Evolutionary conservation across 2,329 filamentous ascomycete genomes (phyloP), one percentile per base, ranked within the genome.

Genomic region (Myriangium duriaei): DNA sequence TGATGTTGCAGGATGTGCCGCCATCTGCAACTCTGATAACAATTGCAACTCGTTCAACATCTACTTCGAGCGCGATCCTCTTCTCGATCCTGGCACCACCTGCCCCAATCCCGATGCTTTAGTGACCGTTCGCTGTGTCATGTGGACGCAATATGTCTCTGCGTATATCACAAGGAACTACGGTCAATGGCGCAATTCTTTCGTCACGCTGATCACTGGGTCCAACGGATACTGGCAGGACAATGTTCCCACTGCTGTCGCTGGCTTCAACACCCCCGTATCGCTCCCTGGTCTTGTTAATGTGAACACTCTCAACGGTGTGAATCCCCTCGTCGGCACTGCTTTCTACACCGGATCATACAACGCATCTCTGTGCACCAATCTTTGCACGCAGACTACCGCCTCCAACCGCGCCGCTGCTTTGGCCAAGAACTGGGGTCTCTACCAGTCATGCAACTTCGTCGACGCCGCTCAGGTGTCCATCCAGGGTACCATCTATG

Each of bases 201-300:
- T 55, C 38, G 43, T 53, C 24, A 44, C 51, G 13, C 49, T 52
- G 39, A 53, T 55, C 28, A 34, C 42, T 17, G 42, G 43, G 3
- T 45, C 43, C 3, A 45, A 45, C n/a, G 43, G 43, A 4, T 45
- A 45, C 28, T 33, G 34, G 11, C 32, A 40, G n/a, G 42, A 45
- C 18, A 33, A 40, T 29, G 36, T 31, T 1, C 43, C 43, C 4
- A 32, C 43, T 11, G 32, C 40, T 11, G 21, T 42, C 11, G 30
- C 40, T 13, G 28, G 28, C 4, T 45, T 31, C 34, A 36, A 40
- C 21, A 40, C 39, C 5, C 43, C 43, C 4, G 42, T 16, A 26
- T 40, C 43, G n/a, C 40, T 45, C 10, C 33, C 36, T 30, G 43
- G 21, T 30, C 40, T 40, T 4, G 37, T 41, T n/a, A 38, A 42